Base-by-base conservation (phyloP, 257 asterid species). In the Nicotiana otophora region DNA sequence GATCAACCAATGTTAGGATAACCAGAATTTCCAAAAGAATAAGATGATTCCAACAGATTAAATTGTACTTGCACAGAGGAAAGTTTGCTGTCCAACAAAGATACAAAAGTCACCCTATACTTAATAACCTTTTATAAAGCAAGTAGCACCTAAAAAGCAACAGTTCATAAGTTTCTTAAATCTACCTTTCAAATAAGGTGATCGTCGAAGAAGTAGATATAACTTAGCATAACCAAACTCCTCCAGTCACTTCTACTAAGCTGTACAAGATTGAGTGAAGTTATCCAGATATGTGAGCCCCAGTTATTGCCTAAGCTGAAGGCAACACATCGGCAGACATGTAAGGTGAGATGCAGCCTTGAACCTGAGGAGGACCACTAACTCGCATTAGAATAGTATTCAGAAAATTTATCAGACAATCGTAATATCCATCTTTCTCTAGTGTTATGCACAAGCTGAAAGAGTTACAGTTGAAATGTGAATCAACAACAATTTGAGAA, bases 261-360 rank as follows among this genome's bases (percentile, higher is more conserved):
- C 42, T 64, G 81, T 64, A 81, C 23, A 33, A 48, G 69, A 48
- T 67, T 23, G 20, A 72, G 63, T 15, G 39, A 15, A 48, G 63
- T 60, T 78, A 70, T 81, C 81, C 51, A 74, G 63, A 51, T 1
- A 51, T 42, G 36, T 23, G 1, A 26, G 2, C 63, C 46, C 79
- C 12, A 1, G 42, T 74, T 48, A 48, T 14, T 20, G 23, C 84
- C 86, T 92, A 91, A 83, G 86, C 89, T 84, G 87, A 78, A 74
- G 96, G 85, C 76, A 95, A 86, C 20, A 91, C 95, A 81, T 95
- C 90, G 12, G 91, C 85, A 31, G 97, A 89, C 97, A 94, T 87
- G 93, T 94, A 92, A 4, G 98, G 99, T 5, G 97, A 92, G 74
- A 89, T 63, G 80, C 97, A 94, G 65, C 98, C 99, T 82, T 90